Evolutionary conservation across 2,329 filamentous ascomycete species (phyloP).

Genomic region (Hypocreales sp.): DNA sequence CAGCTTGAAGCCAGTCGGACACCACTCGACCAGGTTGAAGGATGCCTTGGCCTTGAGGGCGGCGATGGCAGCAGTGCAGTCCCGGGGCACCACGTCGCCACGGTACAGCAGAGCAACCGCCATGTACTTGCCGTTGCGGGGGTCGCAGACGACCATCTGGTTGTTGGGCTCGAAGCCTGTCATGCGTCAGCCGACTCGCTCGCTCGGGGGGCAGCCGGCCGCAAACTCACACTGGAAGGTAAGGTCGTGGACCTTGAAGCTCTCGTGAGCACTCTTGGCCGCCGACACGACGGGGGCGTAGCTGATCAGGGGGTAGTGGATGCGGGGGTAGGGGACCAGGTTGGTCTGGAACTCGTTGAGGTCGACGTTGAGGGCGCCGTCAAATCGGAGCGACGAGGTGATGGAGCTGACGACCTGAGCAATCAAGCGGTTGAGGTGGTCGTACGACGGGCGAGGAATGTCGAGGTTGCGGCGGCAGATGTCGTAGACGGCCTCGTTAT

Average conservation of each 20-base stretch:
- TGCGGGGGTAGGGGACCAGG: conserved; percentile 57
- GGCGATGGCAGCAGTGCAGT: conserved; percentile 51
- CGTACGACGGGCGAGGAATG: conserved; percentile 51
- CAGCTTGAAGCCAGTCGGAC: conserved; percentile 61
- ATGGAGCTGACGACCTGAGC: conserved; percentile 63
- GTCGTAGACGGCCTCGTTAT: conserved; percentile 63
- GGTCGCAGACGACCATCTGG: conserved; percentile 65
- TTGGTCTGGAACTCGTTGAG: conserved; percentile 69
- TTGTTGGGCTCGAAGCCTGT: conserved; percentile 63
- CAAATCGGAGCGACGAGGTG: conserved; percentile 56
- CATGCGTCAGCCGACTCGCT: conserved; percentile 9
- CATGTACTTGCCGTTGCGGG: conserved; percentile 64
- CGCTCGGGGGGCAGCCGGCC: no score
- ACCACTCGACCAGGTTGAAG: conserved; percentile 64
- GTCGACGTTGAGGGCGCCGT: conserved; percentile 59
- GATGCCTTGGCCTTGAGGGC: conserved; percentile 55
- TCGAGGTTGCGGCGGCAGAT: conserved; percentile 60
- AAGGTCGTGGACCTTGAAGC: conserved; percentile 70
- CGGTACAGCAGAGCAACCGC: conserved; percentile 58
- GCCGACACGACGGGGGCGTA: conserved; percentile 58
- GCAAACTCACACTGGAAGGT: conserved; percentile 53
- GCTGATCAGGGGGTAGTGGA: conserved; percentile 60
- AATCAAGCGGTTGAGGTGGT: conserved; percentile 59
- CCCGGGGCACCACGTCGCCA: conserved; percentile 54
- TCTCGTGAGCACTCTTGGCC: conserved; percentile 69